These are phyloP conservation scores for Raphanus sativus DNA, from an alignment of 345 rosid species.

Conservation along the genomic window DNA sequence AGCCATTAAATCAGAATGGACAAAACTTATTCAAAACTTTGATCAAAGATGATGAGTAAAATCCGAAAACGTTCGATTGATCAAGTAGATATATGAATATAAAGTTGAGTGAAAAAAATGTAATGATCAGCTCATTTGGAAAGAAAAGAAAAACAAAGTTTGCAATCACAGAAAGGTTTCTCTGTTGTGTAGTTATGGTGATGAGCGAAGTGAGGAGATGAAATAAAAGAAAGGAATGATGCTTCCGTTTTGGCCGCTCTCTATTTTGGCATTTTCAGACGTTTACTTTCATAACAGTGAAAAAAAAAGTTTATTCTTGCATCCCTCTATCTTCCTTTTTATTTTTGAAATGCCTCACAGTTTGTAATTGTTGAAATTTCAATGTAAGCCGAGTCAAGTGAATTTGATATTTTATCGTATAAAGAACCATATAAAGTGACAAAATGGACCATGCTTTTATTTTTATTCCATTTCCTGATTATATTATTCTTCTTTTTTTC, in stretches of 20 bases:
- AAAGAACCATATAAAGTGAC: constrained; percentile 22
- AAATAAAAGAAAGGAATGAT: constrained; percentile 17
- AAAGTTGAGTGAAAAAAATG: constrained; percentile 10
- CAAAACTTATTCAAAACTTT: constrained; percentile 2
- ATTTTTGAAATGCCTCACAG: background rate
- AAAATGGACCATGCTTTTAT: background rate
- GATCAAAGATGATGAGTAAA: background rate
- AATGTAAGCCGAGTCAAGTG: background rate
- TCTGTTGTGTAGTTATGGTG: constrained; percentile 29
- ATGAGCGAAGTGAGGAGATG: constrained; percentile 31
- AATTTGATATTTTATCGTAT: background rate
- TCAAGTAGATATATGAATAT: constrained; percentile 14
- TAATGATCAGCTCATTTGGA: background rate
- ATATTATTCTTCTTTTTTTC: constrained; percentile 2
- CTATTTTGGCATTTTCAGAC: constrained; percentile 36
- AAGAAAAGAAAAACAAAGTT: background rate
- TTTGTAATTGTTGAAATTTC: background rate
- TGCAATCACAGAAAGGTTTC: constrained; percentile 10
- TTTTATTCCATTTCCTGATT: constrained; percentile 21
- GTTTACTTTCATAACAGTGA: background rate
- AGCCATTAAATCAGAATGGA: constrained; percentile 52
- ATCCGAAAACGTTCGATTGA: background rate
- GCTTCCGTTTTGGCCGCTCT: constrained; percentile 41
- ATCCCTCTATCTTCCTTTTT: background rate
- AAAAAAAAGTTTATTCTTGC: background rate